Evolutionary conservation across 2,329 filamentous ascomycete genomes (phyloP), one percentile per base, ranked within the genome.

Genomic region (Teratosphaeriaceae sp.): DNA sequence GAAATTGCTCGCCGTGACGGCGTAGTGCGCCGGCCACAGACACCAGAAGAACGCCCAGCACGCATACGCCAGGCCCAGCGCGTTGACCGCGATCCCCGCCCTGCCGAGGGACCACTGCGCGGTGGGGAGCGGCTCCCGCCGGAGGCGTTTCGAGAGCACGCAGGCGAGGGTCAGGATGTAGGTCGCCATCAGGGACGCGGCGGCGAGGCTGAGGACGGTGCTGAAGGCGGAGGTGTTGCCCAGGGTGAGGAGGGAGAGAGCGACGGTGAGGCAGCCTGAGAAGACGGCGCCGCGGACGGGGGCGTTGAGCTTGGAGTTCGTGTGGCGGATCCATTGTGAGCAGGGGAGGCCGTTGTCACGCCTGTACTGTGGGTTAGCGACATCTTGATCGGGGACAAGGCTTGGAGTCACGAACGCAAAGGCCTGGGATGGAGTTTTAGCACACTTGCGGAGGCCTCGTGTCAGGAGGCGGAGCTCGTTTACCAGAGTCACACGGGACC

Each of bases 281-380:
- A 64, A 47, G 12, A 57, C 40, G 44, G 59, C 58, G 8, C 57
- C 53, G 34, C 58, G 60, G n/a, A 57, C 43, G 2, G 58, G 56
- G 5, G 53, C 49, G 11, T 54, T 44, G 22, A 50, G 49, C 18
- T 18, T 42, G 13, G 45, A 39, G 19, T 51, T 41, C 35, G 60
- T 52, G 22, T 44, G 43, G 20, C 46, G 58, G 16, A 74, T 63
- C 33, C 61, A 64, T 1, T 51, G 38, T 15, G 60, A 54, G 43
- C 59, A 70, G 0, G 66, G 65, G 13, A 66, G 45, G n/a, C 64
- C 67, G 26, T 60, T 54, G 45, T 70, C 66, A 30, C 65, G 60
- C 8, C 51, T 54, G 29, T 45, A n/a, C n/a, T n/a, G n/a, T n/a
- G n/a, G n/a, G n/a, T n/a, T n/a, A n/a, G n/a, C n/a, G n/a, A n/a